Evolutionary conservation across 1,139 yeast genomes (phyloP).

Genomic region (Geotrichum candidum): DNA sequence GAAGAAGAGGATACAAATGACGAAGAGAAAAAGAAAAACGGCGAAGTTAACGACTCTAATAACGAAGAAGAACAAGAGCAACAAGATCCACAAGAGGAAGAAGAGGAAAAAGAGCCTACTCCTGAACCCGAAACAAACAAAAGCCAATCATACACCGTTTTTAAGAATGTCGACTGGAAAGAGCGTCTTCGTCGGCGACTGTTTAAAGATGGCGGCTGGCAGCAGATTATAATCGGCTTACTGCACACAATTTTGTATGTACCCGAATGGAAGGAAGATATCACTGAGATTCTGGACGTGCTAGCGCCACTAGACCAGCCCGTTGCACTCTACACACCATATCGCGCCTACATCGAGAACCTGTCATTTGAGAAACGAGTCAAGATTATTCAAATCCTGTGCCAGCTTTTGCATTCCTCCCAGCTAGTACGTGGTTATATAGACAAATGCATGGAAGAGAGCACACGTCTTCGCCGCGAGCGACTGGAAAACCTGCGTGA

Average conservation of each 20-base stretch:
- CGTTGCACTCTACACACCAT: slow-evolving; percentile 49
- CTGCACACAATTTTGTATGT: slow-evolving; percentile 51
- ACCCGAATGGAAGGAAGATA: slow-evolving; percentile 46
- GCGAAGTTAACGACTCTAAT: slow-evolving; percentile 18
- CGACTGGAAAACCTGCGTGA: slow-evolving; percentile 65
- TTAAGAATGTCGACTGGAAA: slow-evolving; percentile 65
- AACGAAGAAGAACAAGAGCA: slow-evolving; percentile 24
- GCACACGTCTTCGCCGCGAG: slow-evolving; percentile 58
- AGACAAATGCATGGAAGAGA: slow-evolving; percentile 63
- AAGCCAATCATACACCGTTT: slow-evolving; percentile 50
- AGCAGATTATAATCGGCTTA: slow-evolving; percentile 66
- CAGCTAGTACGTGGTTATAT: slow-evolving; percentile 55
- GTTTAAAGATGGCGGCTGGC: slow-evolving; percentile 85
- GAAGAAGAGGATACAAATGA: slow-evolving; percentile 25
- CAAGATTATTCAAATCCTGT: slow-evolving; percentile 49
- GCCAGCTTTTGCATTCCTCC: slow-evolving; percentile 54
- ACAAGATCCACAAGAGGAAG: slow-evolving; percentile 18
- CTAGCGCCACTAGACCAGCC: slow-evolving; percentile 53
- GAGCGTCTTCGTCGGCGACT: slow-evolving; percentile 67
- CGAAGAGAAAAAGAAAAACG: slow-evolving; percentile 12
- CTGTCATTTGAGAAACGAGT: slow-evolving; percentile 49
- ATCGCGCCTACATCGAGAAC: slow-evolving; percentile 25
- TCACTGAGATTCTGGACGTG: slow-evolving; percentile 43
- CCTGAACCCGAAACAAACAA: slow-evolving; percentile 38
- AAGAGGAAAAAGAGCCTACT: slow-evolving; percentile 21